phyloP scores from a whole-genome alignment of 169 alveolate genomes.

The Theileria annulata region DNA sequence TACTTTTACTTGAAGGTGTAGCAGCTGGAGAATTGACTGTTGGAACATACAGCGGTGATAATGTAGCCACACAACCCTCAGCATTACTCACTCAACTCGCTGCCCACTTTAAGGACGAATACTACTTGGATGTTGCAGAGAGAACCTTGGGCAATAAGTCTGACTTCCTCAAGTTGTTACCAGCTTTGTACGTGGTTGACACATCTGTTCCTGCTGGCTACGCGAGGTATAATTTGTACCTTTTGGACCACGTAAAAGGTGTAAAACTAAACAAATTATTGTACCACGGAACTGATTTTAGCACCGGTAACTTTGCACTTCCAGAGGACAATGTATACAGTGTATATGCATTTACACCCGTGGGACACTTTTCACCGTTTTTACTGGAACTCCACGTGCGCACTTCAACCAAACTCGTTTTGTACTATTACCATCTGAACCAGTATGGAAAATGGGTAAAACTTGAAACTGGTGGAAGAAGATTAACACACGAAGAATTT shows the following conservation, averaged over 20 bases:
- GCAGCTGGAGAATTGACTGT: not conserved
- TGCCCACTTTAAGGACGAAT: not conserved
- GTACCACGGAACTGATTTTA: slow-evolving; percentile 8
- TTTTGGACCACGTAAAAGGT: not conserved
- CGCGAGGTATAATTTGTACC: slow-evolving; percentile 7
- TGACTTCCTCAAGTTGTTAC: not conserved
- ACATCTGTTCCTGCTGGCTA: slow-evolving; percentile 2
- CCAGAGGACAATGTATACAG: slow-evolving; percentile 8
- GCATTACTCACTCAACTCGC: slow-evolving; percentile 9
- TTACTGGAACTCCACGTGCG: slow-evolving; percentile 17
- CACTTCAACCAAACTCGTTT: not conserved
- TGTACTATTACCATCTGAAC: slow-evolving; percentile 7
- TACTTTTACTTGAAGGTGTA: not conserved
- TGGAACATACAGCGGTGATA: not conserved
- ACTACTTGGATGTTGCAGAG: slow-evolving; percentile 7
- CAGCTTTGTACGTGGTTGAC: slow-evolving; percentile 1
- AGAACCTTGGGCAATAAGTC: not conserved
- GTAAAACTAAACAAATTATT: not conserved
- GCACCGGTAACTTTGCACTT: not conserved
- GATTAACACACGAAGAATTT: not conserved
- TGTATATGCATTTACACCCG: not conserved
- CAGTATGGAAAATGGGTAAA: slow-evolving; percentile 15
- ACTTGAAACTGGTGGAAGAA: slow-evolving; percentile 8
- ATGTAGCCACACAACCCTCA: slow-evolving; percentile 4
- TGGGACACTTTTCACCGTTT: slow-evolving; percentile 11